Evolutionary conservation across 2,329 filamentous ascomycete species (phyloP), one percentile per base, ranked within the genome.

Genomic region (Trichoderma gracile): DNA sequence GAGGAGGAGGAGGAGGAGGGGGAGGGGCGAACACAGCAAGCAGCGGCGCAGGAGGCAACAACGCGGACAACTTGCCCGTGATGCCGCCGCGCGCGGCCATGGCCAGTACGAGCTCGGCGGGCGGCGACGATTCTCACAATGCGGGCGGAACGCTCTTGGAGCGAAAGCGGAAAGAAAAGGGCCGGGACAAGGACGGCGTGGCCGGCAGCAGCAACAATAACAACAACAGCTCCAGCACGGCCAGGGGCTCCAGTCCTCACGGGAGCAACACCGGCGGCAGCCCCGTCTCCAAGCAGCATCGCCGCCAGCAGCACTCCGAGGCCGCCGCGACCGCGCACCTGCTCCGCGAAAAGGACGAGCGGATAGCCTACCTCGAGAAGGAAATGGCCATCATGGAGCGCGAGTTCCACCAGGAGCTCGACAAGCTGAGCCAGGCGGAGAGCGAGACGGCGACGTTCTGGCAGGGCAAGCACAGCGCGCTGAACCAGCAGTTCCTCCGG

Each of bases 381-480:
- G 84, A 86, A 71, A 77, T 87, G 63, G 73, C 71, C 15, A 73
- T 79, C 38, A 83, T 85, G 80, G 81, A 85, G 71, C 71, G 72
- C 63, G 83, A 85, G 70, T 86, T 87, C 71, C 74, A 77, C 60
- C 78, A 78, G 42, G 79, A 85, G 70, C 78, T 87, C 19, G 82
- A 84, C 71, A 78, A 77, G 68, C 78, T 86, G 19, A 81, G 79
- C 69, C 77, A 80, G 71, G 79, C 80, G 71, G 84, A 87, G 76
- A 81, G 79, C 74, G 83, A 86, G 72, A 81, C 80, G 56, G 78
- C 83, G 3, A 78, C 79, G 15, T 85, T 83, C 71, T 87, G 85
- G 84, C 84, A 87, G 74, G 73, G 79, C 50, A 85, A 84, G 70
- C 81, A 86, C 73, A 80, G 79, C 64, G 74, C 73, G 38, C 73